Evolutionary conservation across 306 rosid genomes (phyloP).

Genomic region (Mimosa bimucronata): DNA sequence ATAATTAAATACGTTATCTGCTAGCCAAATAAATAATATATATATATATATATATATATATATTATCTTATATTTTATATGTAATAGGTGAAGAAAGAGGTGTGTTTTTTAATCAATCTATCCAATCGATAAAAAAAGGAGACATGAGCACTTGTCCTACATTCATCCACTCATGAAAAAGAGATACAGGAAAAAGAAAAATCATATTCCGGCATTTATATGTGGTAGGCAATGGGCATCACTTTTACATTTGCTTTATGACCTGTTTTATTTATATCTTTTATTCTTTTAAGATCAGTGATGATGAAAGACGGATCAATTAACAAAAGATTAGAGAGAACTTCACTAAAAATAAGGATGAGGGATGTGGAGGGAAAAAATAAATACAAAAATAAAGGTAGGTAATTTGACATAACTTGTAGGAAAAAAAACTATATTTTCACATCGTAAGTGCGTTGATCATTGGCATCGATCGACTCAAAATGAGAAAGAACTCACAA

Average conservation of each 20-base stretch:
- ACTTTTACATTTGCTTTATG: background rate
- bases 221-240: background rate
- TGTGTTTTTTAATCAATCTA: too few species aligned
- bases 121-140: background rate
- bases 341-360: background rate
- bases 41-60: too few species aligned
- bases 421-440: background rate
- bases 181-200: background rate
- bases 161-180: background rate
- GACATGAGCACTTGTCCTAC: background rate
- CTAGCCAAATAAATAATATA: too few species aligned
- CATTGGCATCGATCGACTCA: too few species aligned
- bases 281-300: background rate
- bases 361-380: background rate
- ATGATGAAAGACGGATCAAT: background rate
- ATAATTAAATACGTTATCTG: too few species aligned
- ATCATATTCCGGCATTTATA: background rate
- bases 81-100: too few species aligned
- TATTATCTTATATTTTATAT: too few species aligned
- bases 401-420: background rate
- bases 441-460: too few species aligned
- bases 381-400: background rate
- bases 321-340: background rate
- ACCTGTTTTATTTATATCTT: background rate
- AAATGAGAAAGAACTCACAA: too few species aligned